A percentile compares a stretch with the other conserved stretches of the same genome.
These are phyloP conservation scores for Breviolum minutum DNA, from an alignment of 73 alveolate species.

Conservation along the genomic window DNA sequence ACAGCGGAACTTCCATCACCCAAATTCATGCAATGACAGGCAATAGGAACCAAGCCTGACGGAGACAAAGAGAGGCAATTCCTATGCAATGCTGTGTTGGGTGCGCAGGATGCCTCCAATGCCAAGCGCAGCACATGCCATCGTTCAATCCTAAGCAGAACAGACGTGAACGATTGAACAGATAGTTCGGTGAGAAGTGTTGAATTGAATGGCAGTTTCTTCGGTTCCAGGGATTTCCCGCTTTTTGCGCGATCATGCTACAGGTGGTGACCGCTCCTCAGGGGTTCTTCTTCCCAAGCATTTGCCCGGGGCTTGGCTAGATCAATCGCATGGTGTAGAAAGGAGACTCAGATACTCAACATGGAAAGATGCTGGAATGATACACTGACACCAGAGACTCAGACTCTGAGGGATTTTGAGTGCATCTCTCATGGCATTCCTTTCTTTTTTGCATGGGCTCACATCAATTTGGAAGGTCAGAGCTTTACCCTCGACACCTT, in stretches of 20 bases:
- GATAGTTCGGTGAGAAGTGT: not conserved
- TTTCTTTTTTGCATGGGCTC: not conserved
- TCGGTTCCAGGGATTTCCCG: not conserved
- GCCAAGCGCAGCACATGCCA: constrained; percentile 39
- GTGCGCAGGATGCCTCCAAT: constrained; percentile 27
- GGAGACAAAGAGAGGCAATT: too few relatives aligned
- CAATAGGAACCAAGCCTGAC: too few relatives aligned
- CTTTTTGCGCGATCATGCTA: not conserved
- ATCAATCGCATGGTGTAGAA: not conserved
- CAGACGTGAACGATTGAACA: not conserved
- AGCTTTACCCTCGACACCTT: constrained; percentile 90
- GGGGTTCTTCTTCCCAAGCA: constrained; percentile 78
- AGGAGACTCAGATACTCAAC: too few relatives aligned
- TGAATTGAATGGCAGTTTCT: not conserved
- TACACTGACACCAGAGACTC: too few relatives aligned
- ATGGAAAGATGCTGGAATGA: too few relatives aligned
- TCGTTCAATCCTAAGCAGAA: not conserved
- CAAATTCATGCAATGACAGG: too few relatives aligned
- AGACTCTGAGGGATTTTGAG: too few relatives aligned
- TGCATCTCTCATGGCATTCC: too few relatives aligned
- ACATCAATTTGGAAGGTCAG: constrained; percentile 1
- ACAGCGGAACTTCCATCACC: not conserved
- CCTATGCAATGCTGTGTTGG: too few relatives aligned
- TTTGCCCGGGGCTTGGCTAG: constrained; percentile 2
- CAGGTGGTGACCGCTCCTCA: constrained; percentile 81